Evolutionary conservation across 1,139 yeast genomes (phyloP).

Genomic region (Geotrichum fermentans): DNA sequence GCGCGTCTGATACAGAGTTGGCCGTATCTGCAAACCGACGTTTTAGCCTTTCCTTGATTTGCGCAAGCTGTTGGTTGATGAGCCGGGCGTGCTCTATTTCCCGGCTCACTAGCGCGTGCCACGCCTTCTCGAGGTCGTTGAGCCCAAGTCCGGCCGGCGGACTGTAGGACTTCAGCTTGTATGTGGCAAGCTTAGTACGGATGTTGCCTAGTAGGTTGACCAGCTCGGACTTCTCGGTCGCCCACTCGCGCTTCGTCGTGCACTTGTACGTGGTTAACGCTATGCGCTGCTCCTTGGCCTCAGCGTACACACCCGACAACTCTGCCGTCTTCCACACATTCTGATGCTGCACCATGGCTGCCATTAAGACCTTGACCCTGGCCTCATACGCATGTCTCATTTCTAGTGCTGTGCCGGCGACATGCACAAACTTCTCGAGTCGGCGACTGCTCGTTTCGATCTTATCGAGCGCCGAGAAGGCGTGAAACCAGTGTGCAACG

Average conservation of each 20-base stretch:
- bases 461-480: conserved; percentile 41
- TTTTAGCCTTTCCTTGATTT: conserved; percentile 43
- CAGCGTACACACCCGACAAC: conserved; percentile 33
- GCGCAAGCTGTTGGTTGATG: conserved; percentile 35
- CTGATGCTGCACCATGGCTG: conserved; percentile 26
- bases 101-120: conserved; percentile 34
- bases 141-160: conserved; percentile 36
- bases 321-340: conserved; percentile 28
- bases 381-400: conserved; percentile 38
- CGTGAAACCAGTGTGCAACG: conserved; percentile 60
- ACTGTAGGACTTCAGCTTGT: conserved; percentile 34
- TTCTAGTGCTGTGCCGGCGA: conserved; percentile 33
- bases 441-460: conserved; percentile 41
- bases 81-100: conserved; percentile 35
- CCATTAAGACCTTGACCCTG: conserved; percentile 33
- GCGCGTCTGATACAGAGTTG: conserved; percentile 34
- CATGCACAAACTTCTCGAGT: conserved; percentile 39
- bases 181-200: conserved; percentile 39
- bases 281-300: conserved; percentile 32
- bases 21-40: conserved; percentile 43
- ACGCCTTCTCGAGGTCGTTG: conserved; percentile 33
- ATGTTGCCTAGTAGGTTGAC: conserved; percentile 39
- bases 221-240: conserved; percentile 38
- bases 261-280: conserved; percentile 33
- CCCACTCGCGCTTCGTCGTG: conserved; percentile 39